phyloP scores from a whole-genome alignment of 768 basidiomycete genomes.

The Trametes maxima region DNA sequence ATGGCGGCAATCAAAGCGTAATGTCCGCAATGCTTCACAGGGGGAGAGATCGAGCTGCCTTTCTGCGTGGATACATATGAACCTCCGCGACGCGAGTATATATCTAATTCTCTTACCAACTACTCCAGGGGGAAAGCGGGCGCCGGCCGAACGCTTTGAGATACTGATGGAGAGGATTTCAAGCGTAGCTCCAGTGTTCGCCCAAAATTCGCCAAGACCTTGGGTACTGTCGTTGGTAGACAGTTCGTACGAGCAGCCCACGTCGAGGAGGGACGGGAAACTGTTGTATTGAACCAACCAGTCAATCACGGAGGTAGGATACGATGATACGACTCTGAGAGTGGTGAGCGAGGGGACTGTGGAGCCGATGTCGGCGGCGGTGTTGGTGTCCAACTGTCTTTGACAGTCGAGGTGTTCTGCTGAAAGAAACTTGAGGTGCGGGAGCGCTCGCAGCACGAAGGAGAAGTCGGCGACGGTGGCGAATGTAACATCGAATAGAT shows the following conservation, averaged over 20 bases:
- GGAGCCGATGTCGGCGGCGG: neutral
- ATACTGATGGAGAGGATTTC: slow-evolving; percentile 10
- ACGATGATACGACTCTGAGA: neutral
- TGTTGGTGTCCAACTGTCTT: neutral
- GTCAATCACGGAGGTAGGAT: slow-evolving; percentile 9
- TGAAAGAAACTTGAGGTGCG: neutral
- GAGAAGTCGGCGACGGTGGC: slow-evolving; percentile 18
- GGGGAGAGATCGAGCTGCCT: slow-evolving; percentile 14
- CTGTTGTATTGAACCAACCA: slow-evolving; percentile 7
- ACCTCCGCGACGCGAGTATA: neutral
- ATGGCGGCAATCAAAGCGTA: slow-evolving; percentile 18
- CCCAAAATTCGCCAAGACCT: slow-evolving; percentile 14
- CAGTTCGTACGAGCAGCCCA: slow-evolving; percentile 9
- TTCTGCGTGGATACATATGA: neutral
- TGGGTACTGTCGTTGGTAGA: neutral
- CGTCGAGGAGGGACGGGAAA: slow-evolving; percentile 5
- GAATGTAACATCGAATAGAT: slow-evolving; percentile 16
- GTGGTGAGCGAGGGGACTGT: slow-evolving; percentile 3
- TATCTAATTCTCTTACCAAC: slow-evolving; percentile 4
- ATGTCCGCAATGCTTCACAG: slow-evolving; percentile 10
- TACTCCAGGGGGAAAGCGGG: neutral
- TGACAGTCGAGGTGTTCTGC: slow-evolving; percentile 15
- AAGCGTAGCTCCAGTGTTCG: neutral
- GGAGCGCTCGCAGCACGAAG: slow-evolving; percentile 12
- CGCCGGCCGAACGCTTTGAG: slow-evolving; percentile 3